A percentile compares a stretch with the other conserved stretches of the same genome.
phyloP scores from a whole-genome alignment of 768 basidiomycete genomes.

The Trametes cubensis region DNA sequence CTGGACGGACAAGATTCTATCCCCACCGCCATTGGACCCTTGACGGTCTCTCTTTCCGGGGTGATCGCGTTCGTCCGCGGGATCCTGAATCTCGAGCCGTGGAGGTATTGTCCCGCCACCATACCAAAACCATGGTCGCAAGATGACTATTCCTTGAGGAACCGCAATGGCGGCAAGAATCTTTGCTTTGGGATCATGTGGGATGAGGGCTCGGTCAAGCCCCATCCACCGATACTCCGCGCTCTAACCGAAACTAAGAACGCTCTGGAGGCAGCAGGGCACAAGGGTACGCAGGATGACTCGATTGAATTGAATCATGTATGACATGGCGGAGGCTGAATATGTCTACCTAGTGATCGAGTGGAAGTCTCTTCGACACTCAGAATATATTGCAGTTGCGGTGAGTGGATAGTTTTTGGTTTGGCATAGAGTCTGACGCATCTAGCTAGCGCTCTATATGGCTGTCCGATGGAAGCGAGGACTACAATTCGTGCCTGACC shows the following conservation, averaged over 20 bases:
- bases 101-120: slow-evolving; percentile 41
- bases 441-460: slow-evolving; percentile 14
- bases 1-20: slow-evolving; percentile 67
- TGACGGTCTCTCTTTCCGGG: slow-evolving; percentile 31
- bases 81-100: slow-evolving; percentile 46
- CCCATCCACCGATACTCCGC: slow-evolving; percentile 38
- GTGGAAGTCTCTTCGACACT: slow-evolving; percentile 34
- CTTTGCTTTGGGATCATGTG: slow-evolving; percentile 38
- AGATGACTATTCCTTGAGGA: slow-evolving; percentile 31
- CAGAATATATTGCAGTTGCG: slow-evolving; percentile 27
- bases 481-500: slow-evolving; percentile 18
- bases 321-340: background rate
- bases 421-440: background rate
- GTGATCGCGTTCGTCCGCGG: slow-evolving; percentile 61
- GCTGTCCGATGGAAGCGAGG: slow-evolving; percentile 19
- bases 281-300: slow-evolving; percentile 33
- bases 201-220: slow-evolving; percentile 37
- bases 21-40: slow-evolving; percentile 42
- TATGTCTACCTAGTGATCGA: slow-evolving; percentile 36
- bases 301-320: too few relatives aligned
- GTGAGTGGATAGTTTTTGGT: slow-evolving; percentile 10
- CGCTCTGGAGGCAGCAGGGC: slow-evolving; percentile 38
- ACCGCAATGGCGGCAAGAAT: slow-evolving; percentile 33
- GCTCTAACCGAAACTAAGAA: slow-evolving; percentile 37
- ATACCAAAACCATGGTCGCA: slow-evolving; percentile 31